phyloP scores from a whole-genome alignment of 2,329 filamentous ascomycete species.

The Clarireedia monteithiana region DNA sequence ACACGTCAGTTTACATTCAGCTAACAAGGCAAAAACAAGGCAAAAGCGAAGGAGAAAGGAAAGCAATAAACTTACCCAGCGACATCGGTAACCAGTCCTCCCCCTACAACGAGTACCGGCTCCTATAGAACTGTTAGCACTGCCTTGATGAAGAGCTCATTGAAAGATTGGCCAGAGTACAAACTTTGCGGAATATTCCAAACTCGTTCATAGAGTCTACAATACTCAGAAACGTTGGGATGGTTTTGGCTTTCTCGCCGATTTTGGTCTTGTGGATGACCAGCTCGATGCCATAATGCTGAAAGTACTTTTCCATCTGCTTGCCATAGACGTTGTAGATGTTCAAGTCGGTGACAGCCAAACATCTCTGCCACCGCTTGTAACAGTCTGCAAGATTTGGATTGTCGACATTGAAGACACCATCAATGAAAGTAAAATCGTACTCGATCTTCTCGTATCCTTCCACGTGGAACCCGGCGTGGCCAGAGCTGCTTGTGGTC shows the following conservation, averaged over 20 bases:
- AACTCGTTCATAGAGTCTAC: conserved; percentile 70
- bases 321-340: conserved; percentile 61
- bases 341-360: conserved; percentile 65
- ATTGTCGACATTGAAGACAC: conserved; percentile 55
- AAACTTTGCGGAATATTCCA: conserved; percentile 56
- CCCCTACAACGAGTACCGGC: conserved; percentile 58
- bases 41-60: background rate
- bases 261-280: conserved; percentile 67
- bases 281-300: conserved; percentile 53
- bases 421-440: conserved; percentile 66
- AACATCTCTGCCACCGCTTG: conserved; percentile 53
- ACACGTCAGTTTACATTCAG: conserved; percentile 17
- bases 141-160: background rate
- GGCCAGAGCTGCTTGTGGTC: conserved; percentile 38
- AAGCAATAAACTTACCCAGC: conserved; percentile 48
- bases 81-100: conserved; percentile 65
- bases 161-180: conserved; percentile 10
- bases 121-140: conserved; percentile 35
- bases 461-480: conserved; percentile 57
- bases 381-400: conserved; percentile 57
- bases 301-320: conserved; percentile 59
- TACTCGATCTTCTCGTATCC: conserved; percentile 73
- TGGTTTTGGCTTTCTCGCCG: conserved; percentile 67
- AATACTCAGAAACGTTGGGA: conserved; percentile 61
- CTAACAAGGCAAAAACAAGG: background rate